phyloP scores from a whole-genome alignment of 1,139 yeast species.

The Kazachstania sp. region DNA sequence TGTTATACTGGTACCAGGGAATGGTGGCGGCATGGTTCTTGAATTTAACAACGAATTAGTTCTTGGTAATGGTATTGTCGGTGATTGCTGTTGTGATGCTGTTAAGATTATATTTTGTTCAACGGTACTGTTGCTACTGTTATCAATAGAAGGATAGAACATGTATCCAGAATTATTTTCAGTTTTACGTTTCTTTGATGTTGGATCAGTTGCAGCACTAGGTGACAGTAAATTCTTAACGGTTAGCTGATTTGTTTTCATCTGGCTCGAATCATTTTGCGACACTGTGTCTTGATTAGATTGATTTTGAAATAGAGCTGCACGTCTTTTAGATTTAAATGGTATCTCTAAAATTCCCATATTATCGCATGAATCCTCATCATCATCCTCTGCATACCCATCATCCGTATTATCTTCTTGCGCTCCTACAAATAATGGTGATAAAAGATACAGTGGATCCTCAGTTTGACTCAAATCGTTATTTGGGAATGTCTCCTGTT shows the following conservation, averaged over 20 bases:
- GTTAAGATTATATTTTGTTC: neutral
- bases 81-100: neutral
- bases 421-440: conserved; percentile 5
- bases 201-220: neutral
- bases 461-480: neutral
- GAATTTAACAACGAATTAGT: neutral
- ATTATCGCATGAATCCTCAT: conserved; percentile 24
- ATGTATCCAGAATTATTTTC: neutral
- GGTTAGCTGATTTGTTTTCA: neutral
- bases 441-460: conserved; percentile 2
- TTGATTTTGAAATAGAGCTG: conserved; percentile 10
- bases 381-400: conserved; percentile 31
- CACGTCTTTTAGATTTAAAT: conserved; percentile 16
- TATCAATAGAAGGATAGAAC: neutral
- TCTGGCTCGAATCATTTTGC: neutral
- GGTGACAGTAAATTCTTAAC: conserved; percentile 3
- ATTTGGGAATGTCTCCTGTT: neutral
- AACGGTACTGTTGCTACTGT: neutral
- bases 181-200: neutral
- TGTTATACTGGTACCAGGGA: conserved; percentile 3
- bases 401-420: conserved; percentile 26
- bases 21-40: neutral
- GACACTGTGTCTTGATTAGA: neutral
- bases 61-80: neutral
- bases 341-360: conserved; percentile 35